phyloP scores from a whole-genome alignment of 768 basidiomycete species.

The Dacryopinax primogenitus region DNA sequence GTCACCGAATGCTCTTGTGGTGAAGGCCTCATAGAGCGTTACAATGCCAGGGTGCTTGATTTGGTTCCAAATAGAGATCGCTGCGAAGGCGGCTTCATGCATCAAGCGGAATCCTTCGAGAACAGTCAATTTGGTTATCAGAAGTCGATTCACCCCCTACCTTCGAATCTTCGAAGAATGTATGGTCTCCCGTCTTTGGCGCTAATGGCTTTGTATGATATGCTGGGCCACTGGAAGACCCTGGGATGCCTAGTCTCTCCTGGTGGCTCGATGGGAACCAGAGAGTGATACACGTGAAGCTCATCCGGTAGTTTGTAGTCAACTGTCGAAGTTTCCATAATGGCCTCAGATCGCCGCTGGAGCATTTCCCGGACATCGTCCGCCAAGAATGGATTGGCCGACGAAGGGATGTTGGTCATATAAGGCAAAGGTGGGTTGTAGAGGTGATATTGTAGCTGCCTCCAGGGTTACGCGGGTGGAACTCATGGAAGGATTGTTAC shows the following conservation, averaged over 20 bases:
- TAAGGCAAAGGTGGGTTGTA: slow-evolving; percentile 60
- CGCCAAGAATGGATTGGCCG: slow-evolving; percentile 54
- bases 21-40: slow-evolving; percentile 80
- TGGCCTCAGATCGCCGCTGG: slow-evolving; percentile 38
- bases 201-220: slow-evolving; percentile 70
- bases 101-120: slow-evolving; percentile 64
- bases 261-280: slow-evolving; percentile 61
- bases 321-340: slow-evolving; percentile 27
- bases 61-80: slow-evolving; percentile 75
- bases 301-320: slow-evolving; percentile 66
- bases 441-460: slow-evolving; percentile 80
- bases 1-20: slow-evolving; percentile 82
- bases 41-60: slow-evolving; percentile 80
- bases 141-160: slow-evolving; percentile 33
- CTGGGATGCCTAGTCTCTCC: slow-evolving; percentile 53
- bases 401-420: slow-evolving; percentile 38
- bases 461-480: neutral
- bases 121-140: neutral
- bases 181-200: slow-evolving; percentile 66
- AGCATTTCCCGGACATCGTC: slow-evolving; percentile 54
- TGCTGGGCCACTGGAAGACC: slow-evolving; percentile 71
- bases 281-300: slow-evolving; percentile 77
- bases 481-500: slow-evolving; percentile 14
- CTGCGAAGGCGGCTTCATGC: slow-evolving; percentile 65
- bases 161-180: slow-evolving; percentile 72